Conservation (phyloP, 768 basidiomycete species). For the Flagelloscypha sp. region DNA sequence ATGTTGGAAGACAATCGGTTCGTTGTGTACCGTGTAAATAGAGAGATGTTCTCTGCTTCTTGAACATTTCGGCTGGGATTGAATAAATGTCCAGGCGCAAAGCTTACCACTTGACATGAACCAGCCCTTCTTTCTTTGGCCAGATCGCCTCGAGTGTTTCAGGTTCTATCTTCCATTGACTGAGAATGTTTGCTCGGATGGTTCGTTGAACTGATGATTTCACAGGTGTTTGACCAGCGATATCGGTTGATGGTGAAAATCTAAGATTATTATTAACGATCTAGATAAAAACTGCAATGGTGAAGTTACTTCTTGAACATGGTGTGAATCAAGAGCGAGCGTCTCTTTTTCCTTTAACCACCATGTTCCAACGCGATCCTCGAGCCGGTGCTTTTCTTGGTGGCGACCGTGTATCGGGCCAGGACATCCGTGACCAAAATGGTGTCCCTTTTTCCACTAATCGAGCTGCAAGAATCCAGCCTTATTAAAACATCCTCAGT, state of each 20-base stretch:
- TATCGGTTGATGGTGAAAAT: constrained; percentile 69
- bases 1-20: constrained; percentile 92
- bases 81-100: constrained; percentile 12
- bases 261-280: too few species aligned
- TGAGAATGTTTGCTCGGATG: constrained; percentile 71
- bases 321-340: constrained; percentile 1
- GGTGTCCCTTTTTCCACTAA: constrained; percentile 38
- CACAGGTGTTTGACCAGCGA: constrained; percentile 82
- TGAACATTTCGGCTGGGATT: constrained; percentile 10
- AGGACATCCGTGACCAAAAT: constrained; percentile 96
- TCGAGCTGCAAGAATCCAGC: neutral
- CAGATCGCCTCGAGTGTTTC: constrained; percentile 86
- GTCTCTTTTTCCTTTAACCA: constrained; percentile 3
- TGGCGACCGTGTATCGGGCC: constrained; percentile 88
- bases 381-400: constrained; percentile 88
- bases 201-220: constrained; percentile 90
- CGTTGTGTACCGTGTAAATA: constrained; percentile 80
- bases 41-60: constrained; percentile 91
- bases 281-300: neutral
- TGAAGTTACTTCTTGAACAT: neutral
- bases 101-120: constrained; percentile 88
- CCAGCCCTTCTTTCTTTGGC: constrained; percentile 97
- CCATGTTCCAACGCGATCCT: constrained; percentile 88
- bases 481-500: constrained; percentile 40
- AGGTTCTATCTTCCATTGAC: constrained; percentile 75